A percentile compares a stretch with the other conserved stretches of the same genome.
These are phyloP conservation scores for Colletotrichum tropicale DNA, from an alignment of 2,329 filamentous ascomycete genomes.

Conservation along the genomic window DNA sequence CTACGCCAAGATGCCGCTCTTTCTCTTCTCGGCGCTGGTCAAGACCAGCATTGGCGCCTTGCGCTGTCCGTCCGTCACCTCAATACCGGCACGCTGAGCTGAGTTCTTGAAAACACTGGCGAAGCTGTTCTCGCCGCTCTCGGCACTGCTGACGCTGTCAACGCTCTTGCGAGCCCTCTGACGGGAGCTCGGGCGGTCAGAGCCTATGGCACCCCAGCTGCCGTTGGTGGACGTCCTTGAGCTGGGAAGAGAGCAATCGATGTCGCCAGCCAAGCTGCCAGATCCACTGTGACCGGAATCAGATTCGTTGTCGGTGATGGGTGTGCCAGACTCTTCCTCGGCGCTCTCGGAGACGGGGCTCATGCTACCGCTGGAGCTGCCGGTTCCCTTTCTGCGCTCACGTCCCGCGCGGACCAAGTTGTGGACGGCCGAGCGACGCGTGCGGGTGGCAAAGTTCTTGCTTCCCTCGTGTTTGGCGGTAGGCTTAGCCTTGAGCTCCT, in stretches of 20 bases:
- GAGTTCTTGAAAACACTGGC: constrained; percentile 70
- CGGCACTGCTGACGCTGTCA: constrained; percentile 70
- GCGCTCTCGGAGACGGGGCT: constrained; percentile 87
- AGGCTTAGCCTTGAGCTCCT: constrained; percentile 88
- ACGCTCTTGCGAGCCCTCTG: constrained; percentile 68
- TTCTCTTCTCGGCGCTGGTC: constrained; percentile 89
- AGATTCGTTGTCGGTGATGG: constrained; percentile 75
- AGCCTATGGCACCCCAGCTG: constrained; percentile 80
- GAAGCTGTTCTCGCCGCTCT: constrained; percentile 62
- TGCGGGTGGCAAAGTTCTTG: constrained; percentile 95
- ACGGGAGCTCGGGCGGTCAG: constrained; percentile 76
- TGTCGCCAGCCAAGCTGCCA: constrained; percentile 79
- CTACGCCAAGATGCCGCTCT: constrained; percentile 53
- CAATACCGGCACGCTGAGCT: constrained; percentile 56
- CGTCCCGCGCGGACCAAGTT: constrained; percentile 90
- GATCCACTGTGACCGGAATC: constrained; percentile 75
- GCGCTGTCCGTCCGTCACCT: constrained; percentile 68
- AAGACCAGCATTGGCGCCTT: constrained; percentile 87
- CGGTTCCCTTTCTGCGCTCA: constrained; percentile 80
- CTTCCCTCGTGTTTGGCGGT: constrained; percentile 94
- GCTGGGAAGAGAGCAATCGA: constrained; percentile 71
- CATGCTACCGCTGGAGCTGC: constrained; percentile 76
- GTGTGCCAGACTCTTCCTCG: constrained; percentile 66
- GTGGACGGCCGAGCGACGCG: constrained; percentile 88
- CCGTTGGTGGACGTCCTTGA: constrained; percentile 78